Evolutionary conservation across 2,329 filamentous ascomycete species (phyloP).

Genomic region (Verruconis gallopava): DNA sequence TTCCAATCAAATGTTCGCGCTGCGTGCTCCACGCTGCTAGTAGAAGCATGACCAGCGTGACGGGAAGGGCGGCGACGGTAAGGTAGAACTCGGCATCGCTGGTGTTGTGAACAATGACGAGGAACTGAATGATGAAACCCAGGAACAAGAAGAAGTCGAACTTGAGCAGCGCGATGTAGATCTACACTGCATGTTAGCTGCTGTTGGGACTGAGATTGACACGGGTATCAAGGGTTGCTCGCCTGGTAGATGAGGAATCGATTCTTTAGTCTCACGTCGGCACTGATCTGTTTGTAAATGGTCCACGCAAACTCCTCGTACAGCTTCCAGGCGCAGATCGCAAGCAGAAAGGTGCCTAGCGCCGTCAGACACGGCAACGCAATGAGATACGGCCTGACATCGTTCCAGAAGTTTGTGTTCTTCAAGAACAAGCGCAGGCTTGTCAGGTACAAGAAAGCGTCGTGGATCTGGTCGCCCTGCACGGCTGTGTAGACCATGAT

Average conservation of each 20-base stretch:
- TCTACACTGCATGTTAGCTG: constrained; percentile 40
- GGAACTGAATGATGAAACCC: constrained; percentile 94
- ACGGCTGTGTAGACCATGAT: constrained; percentile 87
- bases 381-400: constrained; percentile 64
- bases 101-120: constrained; percentile 67
- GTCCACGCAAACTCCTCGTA: constrained; percentile 99
- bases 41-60: constrained; percentile 81
- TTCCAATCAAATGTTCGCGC: constrained; percentile 67
- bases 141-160: constrained; percentile 99
- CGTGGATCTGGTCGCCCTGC: constrained; percentile 79
- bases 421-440: constrained; percentile 32
- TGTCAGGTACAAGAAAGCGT: constrained; percentile 50
- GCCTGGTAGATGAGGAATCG: constrained; percentile 95
- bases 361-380: constrained; percentile 78
- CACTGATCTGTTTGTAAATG: constrained; percentile 97
- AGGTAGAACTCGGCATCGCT: constrained; percentile 66
- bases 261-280: constrained; percentile 92
- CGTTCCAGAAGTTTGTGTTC: constrained; percentile 46
- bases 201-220: too few species aligned
- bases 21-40: constrained; percentile 76
- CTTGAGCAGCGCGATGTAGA: constrained; percentile 94
- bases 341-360: constrained; percentile 58
- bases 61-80: constrained; percentile 77
- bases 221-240: too few species aligned
- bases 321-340: constrained; percentile 78